Base-by-base conservation (phyloP, 805 yeast species). In the Komagataella mondaviorum region DNA sequence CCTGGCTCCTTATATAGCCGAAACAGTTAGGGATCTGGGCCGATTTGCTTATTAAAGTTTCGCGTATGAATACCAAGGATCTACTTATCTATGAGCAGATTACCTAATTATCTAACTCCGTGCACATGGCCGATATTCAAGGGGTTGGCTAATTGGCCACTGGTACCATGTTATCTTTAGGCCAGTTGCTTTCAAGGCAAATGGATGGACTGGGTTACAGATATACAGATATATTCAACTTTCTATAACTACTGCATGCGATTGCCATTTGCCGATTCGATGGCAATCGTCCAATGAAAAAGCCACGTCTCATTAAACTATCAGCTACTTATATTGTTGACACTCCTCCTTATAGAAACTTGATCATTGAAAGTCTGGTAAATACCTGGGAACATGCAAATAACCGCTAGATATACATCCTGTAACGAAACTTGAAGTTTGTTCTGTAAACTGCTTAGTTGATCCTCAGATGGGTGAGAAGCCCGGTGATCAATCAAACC, bases 351-450 rank as follows among this genome's bases (percentile, higher is more conserved):
- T 20, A 20, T 23, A 10, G 39, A 8, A 12, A 59, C 24, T 47
- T 57, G 59, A 14, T 49, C 44, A 6, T 47, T 49, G 53, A 54
- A 60, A 6, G 55, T 48, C 51, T 47, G 45, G 50, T 54, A 59
- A 8, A 56, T 51, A 14, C 45, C 51, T 7, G 64, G 64, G 23
- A 55, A 46, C 17, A 60, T 17, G 14, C 62, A 57, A 6, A 55
- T 45, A 8, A 57, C 43, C 22, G 53, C 52, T 17, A 61, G 49
- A 3, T 48, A 45, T 22, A 51, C 6, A 47, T 60, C 63, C 48
- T 60, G 62, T 46, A 58, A 18, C 3, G 49, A 23, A 44, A 54
- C 14, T 30, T 8, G 39, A 30, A 30, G 8, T 14, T 30, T 30
- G 39, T 30, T 30, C n/a, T 5, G 10, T 8, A 30, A 14, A 30